Percentiles rank a stretch among this genome's conserved stretches.
phyloP scores from a whole-genome alignment of 805 yeast species.

The Spathaspora sp. region DNA sequence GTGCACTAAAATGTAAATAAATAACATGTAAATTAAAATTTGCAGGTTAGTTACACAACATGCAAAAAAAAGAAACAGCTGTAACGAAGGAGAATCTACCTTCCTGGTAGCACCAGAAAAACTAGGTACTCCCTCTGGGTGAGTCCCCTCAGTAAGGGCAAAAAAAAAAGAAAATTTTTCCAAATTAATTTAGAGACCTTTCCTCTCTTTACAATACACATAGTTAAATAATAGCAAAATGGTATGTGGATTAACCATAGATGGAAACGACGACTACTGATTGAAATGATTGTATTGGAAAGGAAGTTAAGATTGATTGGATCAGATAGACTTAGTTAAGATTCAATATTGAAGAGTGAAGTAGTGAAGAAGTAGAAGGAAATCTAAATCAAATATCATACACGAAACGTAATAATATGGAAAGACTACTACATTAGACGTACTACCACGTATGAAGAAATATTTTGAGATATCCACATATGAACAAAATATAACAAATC shows the following conservation, averaged over 20 bases:
- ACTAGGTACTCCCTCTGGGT: not conserved
- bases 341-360: not conserved
- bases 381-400: no score
- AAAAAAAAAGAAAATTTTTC: not conserved
- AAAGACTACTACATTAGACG: no score
- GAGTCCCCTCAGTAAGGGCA: not conserved
- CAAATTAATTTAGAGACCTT: not conserved
- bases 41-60: not conserved
- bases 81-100: not conserved
- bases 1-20: conserved; percentile 1
- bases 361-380: no score
- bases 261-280: not conserved
- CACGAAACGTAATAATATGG: no score
- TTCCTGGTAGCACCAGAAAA: not conserved
- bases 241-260: conserved; percentile 34
- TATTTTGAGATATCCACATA: no score
- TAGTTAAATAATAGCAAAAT: conserved; percentile 32
- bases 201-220: not conserved
- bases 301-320: not conserved
- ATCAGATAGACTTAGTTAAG: not conserved
- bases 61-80: not conserved
- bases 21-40: not conserved
- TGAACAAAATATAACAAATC: no score
- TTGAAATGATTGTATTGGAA: not conserved
- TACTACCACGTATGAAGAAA: no score